These are phyloP conservation scores for Leptographium galeiforme DNA, from an alignment of 2,329 filamentous ascomycete species.

Conservation along the genomic window DNA sequence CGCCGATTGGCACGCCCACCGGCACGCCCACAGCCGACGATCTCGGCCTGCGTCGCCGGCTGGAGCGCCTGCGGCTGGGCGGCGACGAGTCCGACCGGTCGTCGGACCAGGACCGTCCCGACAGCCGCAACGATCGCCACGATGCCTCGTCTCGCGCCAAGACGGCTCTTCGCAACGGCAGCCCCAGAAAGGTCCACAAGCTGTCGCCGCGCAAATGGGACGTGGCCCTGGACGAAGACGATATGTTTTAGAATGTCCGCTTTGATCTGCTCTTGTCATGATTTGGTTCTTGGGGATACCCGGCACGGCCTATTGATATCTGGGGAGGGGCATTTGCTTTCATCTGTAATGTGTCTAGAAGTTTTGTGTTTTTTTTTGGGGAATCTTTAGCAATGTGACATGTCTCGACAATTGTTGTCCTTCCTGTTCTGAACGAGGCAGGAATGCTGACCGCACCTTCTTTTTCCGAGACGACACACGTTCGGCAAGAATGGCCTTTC, in stretches of 20 bases:
- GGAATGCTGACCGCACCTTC: too few relatives aligned
- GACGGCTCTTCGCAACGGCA: slow-evolving; percentile 18
- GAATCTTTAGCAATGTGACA: too few relatives aligned
- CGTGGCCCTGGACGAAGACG: slow-evolving; percentile 23
- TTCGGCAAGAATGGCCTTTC: too few relatives aligned
- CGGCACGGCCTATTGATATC: background rate
- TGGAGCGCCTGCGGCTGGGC: slow-evolving; percentile 38
- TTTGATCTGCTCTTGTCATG: background rate
- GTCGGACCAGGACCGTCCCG: background rate
- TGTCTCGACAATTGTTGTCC: too few relatives aligned
- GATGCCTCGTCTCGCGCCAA: slow-evolving; percentile 7
- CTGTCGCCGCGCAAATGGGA: slow-evolving; percentile 36
- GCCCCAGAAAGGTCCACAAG: slow-evolving; percentile 41
- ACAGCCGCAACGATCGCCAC: background rate
- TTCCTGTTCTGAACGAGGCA: too few relatives aligned
- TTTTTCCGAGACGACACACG: too few relatives aligned
- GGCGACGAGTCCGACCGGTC: slow-evolving; percentile 15
- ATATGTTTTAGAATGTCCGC: slow-evolving; percentile 17
- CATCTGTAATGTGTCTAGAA: too few relatives aligned
- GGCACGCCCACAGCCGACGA: slow-evolving; percentile 2
- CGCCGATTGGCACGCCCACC: background rate
- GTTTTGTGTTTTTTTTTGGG: too few relatives aligned
- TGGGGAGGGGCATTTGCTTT: too few relatives aligned
- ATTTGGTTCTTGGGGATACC: background rate
- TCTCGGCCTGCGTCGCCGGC: slow-evolving; percentile 22